Conservation (phyloP, 768 basidiomycete genomes). For the Holtermannia corniformis region DNA sequence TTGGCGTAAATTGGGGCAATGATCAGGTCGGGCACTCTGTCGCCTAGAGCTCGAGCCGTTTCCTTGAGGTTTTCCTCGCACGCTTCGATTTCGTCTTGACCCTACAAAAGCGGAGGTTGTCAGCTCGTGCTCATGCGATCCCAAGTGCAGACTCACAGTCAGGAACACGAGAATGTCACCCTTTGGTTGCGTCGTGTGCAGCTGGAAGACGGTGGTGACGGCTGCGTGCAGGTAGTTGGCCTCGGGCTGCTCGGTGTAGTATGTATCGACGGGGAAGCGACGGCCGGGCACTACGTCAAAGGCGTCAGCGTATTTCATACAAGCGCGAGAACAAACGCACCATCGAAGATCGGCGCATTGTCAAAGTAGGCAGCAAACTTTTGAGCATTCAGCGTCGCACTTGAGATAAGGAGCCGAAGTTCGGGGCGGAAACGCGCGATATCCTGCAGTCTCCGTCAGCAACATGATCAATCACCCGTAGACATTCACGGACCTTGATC, state of each 20-base stretch:
- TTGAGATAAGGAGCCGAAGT: slow-evolving; percentile 78
- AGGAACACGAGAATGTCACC: slow-evolving; percentile 97
- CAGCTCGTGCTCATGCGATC: background rate
- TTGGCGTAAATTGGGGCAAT: slow-evolving; percentile 98
- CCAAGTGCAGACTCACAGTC: slow-evolving; percentile 52
- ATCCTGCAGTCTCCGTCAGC: slow-evolving; percentile 58
- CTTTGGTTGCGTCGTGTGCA: slow-evolving; percentile 95
- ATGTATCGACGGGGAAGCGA: slow-evolving; percentile 93
- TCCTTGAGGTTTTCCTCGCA: slow-evolving; percentile 93
- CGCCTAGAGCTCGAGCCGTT: slow-evolving; percentile 85
- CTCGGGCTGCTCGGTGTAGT: slow-evolving; percentile 98
- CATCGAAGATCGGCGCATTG: slow-evolving; percentile 85
- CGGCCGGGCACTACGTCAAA: slow-evolving; percentile 73
- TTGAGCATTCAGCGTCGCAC: slow-evolving; percentile 90
- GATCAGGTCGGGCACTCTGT: slow-evolving; percentile 88
- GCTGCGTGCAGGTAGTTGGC: slow-evolving; percentile 98
- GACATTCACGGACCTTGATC: slow-evolving; percentile 68
- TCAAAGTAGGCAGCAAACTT: slow-evolving; percentile 98
- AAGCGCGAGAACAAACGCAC: slow-evolving; percentile 45
- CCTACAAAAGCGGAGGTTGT: slow-evolving; percentile 51
- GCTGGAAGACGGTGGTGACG: slow-evolving; percentile 97
- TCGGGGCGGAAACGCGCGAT: slow-evolving; percentile 95
- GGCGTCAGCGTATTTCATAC: slow-evolving; percentile 5
- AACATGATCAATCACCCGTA: slow-evolving; percentile 27
- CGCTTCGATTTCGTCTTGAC: slow-evolving; percentile 98